Evolutionary conservation across 2,329 filamentous ascomycete genomes (phyloP), one percentile per base, ranked within the genome.

Genomic region (Chaetomium strumarium): DNA sequence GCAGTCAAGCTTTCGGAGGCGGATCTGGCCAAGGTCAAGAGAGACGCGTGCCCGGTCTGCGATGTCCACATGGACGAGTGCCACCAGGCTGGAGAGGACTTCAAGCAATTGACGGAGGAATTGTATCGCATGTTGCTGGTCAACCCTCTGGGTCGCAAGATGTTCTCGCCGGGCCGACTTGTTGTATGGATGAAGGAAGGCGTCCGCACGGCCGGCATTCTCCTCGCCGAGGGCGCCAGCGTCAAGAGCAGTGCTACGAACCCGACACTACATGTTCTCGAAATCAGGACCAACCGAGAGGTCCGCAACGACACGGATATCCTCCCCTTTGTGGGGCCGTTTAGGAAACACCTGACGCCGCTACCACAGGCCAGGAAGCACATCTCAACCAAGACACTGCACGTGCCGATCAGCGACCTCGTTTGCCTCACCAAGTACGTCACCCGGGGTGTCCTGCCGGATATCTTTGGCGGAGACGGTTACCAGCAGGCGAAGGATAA

Each of bases 1-100:
- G 87, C 90, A 53, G 90, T 99, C 56, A 90, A 92, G 67, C 62
- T 96, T 2, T 95, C 91, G 0, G 91, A 99, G 68, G 91, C 89
- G 4, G 92, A 95, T 71, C 72, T 99, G 51, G 90, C 84, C 49
- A 95, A 92, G 71, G 82, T 97, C 65, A 95, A 92, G 69, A 80
- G 92, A 12, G 89, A 96, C 63, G 69, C 85, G 17, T 99, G 93
- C 68, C 73, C 81, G 20, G 83, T 86, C 29, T 99, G 93, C 66
- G 89, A 96, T 66, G 72, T 79, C 38, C 83, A 90, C 60, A 79
- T 99, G 61, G 87, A 91, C 57, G 73, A 77, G 50, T 95, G 88
- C 60, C 92, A 97, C 65, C 79, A 87, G 60, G 86, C 90, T 1
- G 84, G 88, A 3, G 85, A 96, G 68, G 83, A 88, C 56, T 95